Evolutionary conservation across 2,329 filamentous ascomycete genomes (phyloP), one percentile per base, ranked within the genome.

Genomic region (Colletotrichum australisinense): DNA sequence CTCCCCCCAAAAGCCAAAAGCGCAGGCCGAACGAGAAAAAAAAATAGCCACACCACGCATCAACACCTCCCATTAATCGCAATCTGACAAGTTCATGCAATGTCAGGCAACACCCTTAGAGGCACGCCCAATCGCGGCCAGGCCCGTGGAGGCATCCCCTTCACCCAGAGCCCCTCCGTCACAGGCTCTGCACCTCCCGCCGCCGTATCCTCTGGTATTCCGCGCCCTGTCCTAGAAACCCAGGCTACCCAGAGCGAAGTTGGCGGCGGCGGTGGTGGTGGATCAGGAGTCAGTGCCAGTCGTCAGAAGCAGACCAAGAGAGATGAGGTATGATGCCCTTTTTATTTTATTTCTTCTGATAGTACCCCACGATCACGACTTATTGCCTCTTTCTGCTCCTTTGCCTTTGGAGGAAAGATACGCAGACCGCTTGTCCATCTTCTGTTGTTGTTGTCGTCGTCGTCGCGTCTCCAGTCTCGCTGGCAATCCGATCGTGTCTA

Each of bases 231-330:
- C 63, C 86, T 91, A 75, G 93, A 95, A 63, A 83, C 83, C 72
- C 86, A 88, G 72, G 81, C 81, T 52, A 85, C 88, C 76, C 86
- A 87, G 76, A 91, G 86, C 84, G 93, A 93, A 78, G 85, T 82
- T 74, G 89, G 42, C 19, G 42, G 42, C 19, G 42, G 42, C 3
- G 42, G 42, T 1, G 42, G 42, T n/a, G 42, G 84, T 69, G 84
- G 81, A 76, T 94, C 94, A 68, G 92, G 93, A 53, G 90, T 98
- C 86, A 98, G 95, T 85, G 94, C 95, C 78, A 98, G 96, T 84
- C 92, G 97, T 81, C 94, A 97, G 84, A 98, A 98, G 86, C 96
- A 98, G 88, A 93, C 93, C 78, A 98, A 98, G 87, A 93, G 95
- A 84, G 97, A 99, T 92, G 97, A 99, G 93, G 97, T 99, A 88